Base-by-base conservation (phyloP, 495 filamentous ascomycete genomes). In the Lasiosphaeria hispida region DNA sequence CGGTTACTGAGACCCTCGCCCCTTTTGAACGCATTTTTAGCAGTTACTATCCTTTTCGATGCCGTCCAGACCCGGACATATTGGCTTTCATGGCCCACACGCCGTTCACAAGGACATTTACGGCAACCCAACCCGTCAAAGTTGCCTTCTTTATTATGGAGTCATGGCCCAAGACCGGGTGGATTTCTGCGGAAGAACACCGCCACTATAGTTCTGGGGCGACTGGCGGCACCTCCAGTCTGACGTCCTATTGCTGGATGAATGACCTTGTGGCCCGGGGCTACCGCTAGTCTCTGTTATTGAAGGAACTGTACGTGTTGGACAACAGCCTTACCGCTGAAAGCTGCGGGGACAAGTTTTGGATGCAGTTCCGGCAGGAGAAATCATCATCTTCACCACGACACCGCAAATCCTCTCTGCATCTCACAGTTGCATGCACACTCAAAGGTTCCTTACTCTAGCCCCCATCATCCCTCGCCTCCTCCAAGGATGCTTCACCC, bases 201-300 rank as follows among this genome's bases (percentile, higher is more conserved):
- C 3, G n/a, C 1, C 15, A 4, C 7, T 14, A 30, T 11, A 80
- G 83, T 13, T 81, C 82, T 0, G 86, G 88, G 59, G 78, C 78
- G 13, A 82, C 76, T 0, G 76, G 70, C 36, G 77, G 84, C 0
- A 71, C 84, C 10, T 83, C 80, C 53, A 80, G 72, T 54, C 72
- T 72, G 11, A 69, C 65, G 0, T 65, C 83, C 3, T 87, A 85
- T 63, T 80, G 67, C 57, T 89, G 86, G 84, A 67, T 87, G 50
- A 85, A 83, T 58, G 66, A 63, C 13, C 59, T 87, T 3, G 80
- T 89, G 49, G 63, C 68, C 30, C 61, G 48, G 13, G 82, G 83
- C 0, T 82, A 77, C 59, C 68, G 48, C 2, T 72, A 70, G 7
- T 17, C 71, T 13, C 60, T 85, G 1, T 61, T 64, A 3, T 57